Evolutionary conservation across 2,329 filamentous ascomycete genomes (phyloP).

Genomic region (Talaromyces islandicus): DNA sequence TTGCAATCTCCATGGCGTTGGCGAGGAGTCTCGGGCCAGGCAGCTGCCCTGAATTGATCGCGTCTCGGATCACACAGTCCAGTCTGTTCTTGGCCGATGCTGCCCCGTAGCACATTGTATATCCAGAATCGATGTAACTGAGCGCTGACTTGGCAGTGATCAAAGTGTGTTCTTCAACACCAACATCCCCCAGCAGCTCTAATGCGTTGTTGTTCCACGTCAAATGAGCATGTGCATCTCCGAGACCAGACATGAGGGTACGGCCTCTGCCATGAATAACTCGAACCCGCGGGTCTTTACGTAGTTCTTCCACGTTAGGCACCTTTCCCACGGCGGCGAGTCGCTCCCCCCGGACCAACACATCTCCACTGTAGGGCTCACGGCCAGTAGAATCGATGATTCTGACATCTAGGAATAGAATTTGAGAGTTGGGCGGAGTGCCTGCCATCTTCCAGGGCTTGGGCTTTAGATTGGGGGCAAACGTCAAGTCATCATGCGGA

Average conservation of each 20-base stretch:
- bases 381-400: conserved; percentile 32
- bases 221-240: conserved; percentile 46
- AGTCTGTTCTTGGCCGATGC: conserved; percentile 43
- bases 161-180: conserved; percentile 44
- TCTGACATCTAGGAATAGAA: not conserved
- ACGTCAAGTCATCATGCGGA: conserved; percentile 9
- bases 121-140: conserved; percentile 44
- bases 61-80: conserved; percentile 44
- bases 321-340: conserved; percentile 30
- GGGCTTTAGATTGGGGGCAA: conserved; percentile 26
- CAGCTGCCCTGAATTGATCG: conserved; percentile 44
- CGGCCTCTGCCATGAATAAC: conserved; percentile 36
- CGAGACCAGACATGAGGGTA: conserved; percentile 46
- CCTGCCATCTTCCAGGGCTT: conserved; percentile 26
- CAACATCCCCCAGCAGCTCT: conserved; percentile 35
- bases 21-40: conserved; percentile 45
- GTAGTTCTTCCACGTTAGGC: conserved; percentile 21
- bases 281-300: conserved; percentile 26
- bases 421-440: not conserved
- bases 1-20: conserved; percentile 46
- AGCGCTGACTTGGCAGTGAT: conserved; percentile 39
- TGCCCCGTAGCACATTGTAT: conserved; percentile 47
- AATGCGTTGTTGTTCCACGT: conserved; percentile 45
- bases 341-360: conserved; percentile 28
- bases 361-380: conserved; percentile 34